Conservation (phyloP, 495 filamentous ascomycete species). For the Aspergillus taichungensis region DNA sequence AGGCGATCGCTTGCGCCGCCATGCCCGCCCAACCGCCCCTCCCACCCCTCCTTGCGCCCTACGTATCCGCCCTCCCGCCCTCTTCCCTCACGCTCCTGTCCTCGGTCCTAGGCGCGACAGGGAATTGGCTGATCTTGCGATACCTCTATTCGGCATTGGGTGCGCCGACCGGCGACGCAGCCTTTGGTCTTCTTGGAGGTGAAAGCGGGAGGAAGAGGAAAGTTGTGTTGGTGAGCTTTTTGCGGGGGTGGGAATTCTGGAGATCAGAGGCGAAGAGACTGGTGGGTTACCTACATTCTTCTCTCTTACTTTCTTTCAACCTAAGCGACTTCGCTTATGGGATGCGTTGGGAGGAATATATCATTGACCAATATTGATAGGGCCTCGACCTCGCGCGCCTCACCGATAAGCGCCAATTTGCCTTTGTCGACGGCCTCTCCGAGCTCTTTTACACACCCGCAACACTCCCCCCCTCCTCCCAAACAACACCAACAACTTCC, state of each 20-base stretch:
- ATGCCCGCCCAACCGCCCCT: constrained; percentile 47
- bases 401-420: constrained; percentile 46
- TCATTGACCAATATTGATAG: constrained; percentile 17
- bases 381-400: constrained; percentile 63
- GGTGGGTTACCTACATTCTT: constrained; percentile 27
- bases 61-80: constrained; percentile 40
- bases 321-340: too few species aligned
- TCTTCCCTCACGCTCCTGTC: constrained; percentile 64
- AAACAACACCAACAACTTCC: background rate
- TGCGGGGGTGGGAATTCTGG: constrained; percentile 73
- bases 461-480: constrained; percentile 9
- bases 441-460: constrained; percentile 39
- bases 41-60: constrained; percentile 60
- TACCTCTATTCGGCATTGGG: constrained; percentile 51
- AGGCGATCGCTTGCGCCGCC: constrained; percentile 1
- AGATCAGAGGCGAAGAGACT: constrained; percentile 50
- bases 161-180: constrained; percentile 11
- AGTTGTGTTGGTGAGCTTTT: constrained; percentile 74
- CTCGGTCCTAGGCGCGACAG: constrained; percentile 58
- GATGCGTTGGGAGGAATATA: background rate
- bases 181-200: constrained; percentile 13
- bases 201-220: constrained; percentile 25
- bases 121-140: constrained; percentile 66
- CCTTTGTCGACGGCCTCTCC: constrained; percentile 65
- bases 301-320: background rate